Percentiles rank a stretch among this genome's conserved stretches.
Evolutionary conservation across 2,329 filamentous ascomycete species (phyloP).

Genomic region (Pseudogymnoascus destructans): DNA sequence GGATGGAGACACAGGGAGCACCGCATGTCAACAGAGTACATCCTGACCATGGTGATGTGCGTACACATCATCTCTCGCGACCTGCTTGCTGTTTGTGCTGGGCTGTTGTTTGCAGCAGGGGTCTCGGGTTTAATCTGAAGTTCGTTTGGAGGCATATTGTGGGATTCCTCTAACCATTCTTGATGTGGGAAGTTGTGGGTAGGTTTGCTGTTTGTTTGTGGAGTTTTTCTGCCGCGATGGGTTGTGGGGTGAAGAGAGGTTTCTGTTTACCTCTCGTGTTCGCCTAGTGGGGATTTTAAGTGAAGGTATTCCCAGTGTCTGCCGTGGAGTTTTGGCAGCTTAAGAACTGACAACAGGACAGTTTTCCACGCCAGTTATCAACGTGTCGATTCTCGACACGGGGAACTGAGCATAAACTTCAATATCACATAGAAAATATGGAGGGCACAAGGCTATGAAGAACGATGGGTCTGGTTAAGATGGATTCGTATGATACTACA

Average conservation of each 20-base stretch:
- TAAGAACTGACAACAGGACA: not conserved
- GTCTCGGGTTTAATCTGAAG: not conserved
- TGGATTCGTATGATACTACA: not conserved
- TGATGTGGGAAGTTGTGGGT: not conserved
- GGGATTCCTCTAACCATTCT: not conserved
- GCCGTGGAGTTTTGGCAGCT: not conserved
- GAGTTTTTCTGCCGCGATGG: not conserved
- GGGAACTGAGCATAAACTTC: not conserved
- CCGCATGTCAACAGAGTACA: conserved; percentile 39
- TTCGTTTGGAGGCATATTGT: not conserved
- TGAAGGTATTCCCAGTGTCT: not conserved
- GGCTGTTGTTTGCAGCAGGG: not conserved
- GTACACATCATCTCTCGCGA: conserved; percentile 35
- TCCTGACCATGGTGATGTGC: conserved; percentile 53
- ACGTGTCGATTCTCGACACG: not conserved
- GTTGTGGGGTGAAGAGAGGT: not conserved
- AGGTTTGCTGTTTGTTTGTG: not conserved
- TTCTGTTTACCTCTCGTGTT: not conserved
- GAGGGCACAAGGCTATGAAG: not conserved
- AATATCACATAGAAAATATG: not conserved
- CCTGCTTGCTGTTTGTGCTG: not conserved
- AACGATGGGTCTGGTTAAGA: not conserved
- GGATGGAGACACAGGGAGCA: conserved; percentile 46
- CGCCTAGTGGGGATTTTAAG: not conserved
- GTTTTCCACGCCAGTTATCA: not conserved